Evolutionary conservation across 805 yeast species (phyloP).

Genomic region (Saturnispora quitensis): DNA sequence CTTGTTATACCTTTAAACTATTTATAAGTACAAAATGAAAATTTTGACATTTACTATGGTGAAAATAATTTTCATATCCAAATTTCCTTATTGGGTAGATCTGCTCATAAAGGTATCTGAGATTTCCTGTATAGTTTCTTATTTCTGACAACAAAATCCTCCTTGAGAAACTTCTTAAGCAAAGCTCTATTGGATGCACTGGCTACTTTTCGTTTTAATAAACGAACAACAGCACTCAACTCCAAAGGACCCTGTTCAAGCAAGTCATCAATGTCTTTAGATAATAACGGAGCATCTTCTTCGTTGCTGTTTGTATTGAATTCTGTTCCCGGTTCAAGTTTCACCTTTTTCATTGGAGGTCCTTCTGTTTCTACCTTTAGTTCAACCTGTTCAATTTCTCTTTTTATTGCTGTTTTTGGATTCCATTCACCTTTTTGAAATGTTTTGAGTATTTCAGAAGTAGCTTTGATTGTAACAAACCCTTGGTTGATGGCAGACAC

Average conservation of each 20-base stretch:
- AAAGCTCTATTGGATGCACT: slow-evolving; percentile 52
- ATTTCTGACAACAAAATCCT: slow-evolving; percentile 25
- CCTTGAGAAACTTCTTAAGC: slow-evolving; percentile 35
- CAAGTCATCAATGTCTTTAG: slow-evolving; percentile 59
- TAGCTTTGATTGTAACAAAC: slow-evolving; percentile 54
- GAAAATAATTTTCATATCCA: background rate
- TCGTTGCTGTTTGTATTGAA: background rate
- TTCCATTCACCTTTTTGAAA: slow-evolving; percentile 86
- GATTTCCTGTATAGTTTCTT: slow-evolving; percentile 22
- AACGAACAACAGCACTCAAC: slow-evolving; percentile 48
- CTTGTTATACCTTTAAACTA: background rate
- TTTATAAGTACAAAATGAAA: background rate
- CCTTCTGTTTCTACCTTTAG: background rate
- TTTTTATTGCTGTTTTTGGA: slow-evolving; percentile 39
- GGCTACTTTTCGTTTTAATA: slow-evolving; percentile 52
- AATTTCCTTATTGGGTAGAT: background rate
- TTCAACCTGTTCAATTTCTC: slow-evolving; percentile 16
- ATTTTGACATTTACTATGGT: background rate
- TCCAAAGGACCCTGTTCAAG: slow-evolving; percentile 45
- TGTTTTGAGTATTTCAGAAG: slow-evolving; percentile 45
- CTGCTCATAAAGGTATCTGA: background rate
- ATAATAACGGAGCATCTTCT: slow-evolving; percentile 30
- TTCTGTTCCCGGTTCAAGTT: slow-evolving; percentile 12
- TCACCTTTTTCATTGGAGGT: slow-evolving; percentile 26
- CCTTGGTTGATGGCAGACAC: slow-evolving; percentile 41